Conservation (phyloP, 306 rosid species). For the Quercus agrifolia region DNA sequence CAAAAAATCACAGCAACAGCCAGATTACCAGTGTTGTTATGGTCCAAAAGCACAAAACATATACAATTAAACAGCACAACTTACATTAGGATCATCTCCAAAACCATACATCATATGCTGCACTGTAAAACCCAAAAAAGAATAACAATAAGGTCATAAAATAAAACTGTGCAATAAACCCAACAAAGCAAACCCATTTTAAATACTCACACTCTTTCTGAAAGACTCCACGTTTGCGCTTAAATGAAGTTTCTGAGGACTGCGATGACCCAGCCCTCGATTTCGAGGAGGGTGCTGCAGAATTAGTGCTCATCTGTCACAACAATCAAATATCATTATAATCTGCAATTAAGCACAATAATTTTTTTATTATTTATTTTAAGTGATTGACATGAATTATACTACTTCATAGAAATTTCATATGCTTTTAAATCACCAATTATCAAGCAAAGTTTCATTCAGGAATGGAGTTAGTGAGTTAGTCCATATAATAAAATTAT, state of each 20-base stretch:
- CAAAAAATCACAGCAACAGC: background rate
- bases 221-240: conserved; percentile 86
- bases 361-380: background rate
- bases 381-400: background rate
- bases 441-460: no score
- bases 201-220: conserved; percentile 69
- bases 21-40: background rate
- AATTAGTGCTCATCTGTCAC: conserved; percentile 45
- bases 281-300: conserved; percentile 63
- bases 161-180: background rate
- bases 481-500: no score
- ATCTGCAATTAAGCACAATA: background rate
- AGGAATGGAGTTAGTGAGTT: no score
- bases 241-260: conserved; percentile 72
- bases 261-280: conserved; percentile 65
- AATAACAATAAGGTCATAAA: background rate
- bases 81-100: conserved; percentile 89
- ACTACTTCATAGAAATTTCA: background rate
- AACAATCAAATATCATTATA: background rate
- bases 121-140: conserved; percentile 40
- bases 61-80: conserved; percentile 5
- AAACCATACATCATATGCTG: conserved; percentile 99
- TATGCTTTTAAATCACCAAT: background rate
- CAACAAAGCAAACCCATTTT: background rate
- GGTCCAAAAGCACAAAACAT: background rate